These are phyloP conservation scores for Pseudogymnoascus sp. DNA, from an alignment of 2,329 filamentous ascomycete species.

Conservation along the genomic window DNA sequence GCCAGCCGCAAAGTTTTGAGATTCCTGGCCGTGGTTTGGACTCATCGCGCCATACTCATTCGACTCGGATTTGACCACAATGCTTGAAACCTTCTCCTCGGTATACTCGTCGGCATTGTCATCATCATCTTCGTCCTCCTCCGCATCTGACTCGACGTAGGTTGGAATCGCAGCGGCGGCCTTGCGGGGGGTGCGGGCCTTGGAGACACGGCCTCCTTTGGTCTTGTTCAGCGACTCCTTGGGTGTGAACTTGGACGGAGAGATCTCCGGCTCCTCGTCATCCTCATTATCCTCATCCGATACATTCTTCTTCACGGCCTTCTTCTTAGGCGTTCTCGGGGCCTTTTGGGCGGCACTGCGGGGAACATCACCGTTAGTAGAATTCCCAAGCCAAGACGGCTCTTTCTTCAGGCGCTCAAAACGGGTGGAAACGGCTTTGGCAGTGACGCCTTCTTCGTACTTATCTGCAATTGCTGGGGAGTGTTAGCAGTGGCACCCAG, in stretches of 20 bases:
- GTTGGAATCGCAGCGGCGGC: neutral
- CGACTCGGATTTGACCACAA: neutral
- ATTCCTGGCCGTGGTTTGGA: neutral
- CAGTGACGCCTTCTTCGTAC: constrained; percentile 21
- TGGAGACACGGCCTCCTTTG: constrained; percentile 19
- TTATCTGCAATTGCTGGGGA: constrained; percentile 24
- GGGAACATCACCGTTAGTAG: neutral
- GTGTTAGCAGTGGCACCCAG: constrained; percentile 22
- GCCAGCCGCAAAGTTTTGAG: neutral
- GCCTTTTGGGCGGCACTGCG: neutral
- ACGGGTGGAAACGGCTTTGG: constrained; percentile 25
- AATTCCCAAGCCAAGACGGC: constrained; percentile 15
- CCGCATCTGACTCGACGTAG: constrained; percentile 10
- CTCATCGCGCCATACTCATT: neutral
- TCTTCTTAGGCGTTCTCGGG: constrained; percentile 5
- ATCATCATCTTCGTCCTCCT: constrained; percentile 13
- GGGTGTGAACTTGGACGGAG: constrained; percentile 17
- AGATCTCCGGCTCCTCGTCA: constrained; percentile 8
- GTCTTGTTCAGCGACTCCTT: constrained; percentile 22
- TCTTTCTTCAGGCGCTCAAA: constrained; percentile 25
- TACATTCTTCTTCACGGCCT: constrained; percentile 5
- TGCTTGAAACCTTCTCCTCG: neutral
- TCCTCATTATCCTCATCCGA: constrained; percentile 16
- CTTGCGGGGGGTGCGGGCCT: constrained; percentile 11
- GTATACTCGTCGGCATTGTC: neutral